Conservation (phyloP, 129 eudicot species). For the Rutidosis leptorrhynchoides region DNA sequence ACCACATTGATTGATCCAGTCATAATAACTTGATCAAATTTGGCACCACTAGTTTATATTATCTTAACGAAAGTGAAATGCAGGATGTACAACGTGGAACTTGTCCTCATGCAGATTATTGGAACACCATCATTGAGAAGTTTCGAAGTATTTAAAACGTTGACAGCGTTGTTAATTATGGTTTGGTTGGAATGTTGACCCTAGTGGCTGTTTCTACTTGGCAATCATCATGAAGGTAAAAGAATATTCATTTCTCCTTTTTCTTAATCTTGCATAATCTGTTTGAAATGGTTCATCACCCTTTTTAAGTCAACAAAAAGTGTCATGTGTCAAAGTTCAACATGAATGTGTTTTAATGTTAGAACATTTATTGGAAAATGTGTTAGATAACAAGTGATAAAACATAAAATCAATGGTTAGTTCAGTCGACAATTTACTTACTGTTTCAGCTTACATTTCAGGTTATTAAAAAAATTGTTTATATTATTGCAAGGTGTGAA, state of each 20-base stretch:
- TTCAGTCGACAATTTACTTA: too few relatives aligned
- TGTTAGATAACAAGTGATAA: too few relatives aligned
- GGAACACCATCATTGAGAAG: conserved; percentile 42
- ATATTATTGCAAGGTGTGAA: too few relatives aligned
- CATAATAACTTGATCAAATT: background rate
- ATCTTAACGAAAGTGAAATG: conserved; percentile 12
- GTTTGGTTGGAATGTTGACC: conserved; percentile 60
- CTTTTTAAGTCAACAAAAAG: background rate
- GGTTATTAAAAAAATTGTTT: too few relatives aligned
- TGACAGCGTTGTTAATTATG: conserved; percentile 63
- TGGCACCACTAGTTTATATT: background rate
- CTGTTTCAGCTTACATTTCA: background rate
- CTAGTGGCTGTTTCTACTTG: conserved; percentile 56
- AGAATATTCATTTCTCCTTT: conserved; percentile 8
- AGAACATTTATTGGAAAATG: too few relatives aligned
- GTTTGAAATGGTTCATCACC: background rate
- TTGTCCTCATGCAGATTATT: conserved; percentile 64
- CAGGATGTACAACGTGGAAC: conserved; percentile 46
- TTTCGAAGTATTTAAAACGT: conserved; percentile 46
- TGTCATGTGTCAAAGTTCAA: background rate
- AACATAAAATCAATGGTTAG: too few relatives aligned
- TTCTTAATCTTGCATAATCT: background rate
- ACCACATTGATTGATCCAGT: background rate
- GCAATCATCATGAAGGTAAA: conserved; percentile 65
- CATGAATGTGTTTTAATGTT: background rate